Conservation (phyloP, 2,329 filamentous ascomycete genomes). For the Orbilia blumenaviensis region DNA sequence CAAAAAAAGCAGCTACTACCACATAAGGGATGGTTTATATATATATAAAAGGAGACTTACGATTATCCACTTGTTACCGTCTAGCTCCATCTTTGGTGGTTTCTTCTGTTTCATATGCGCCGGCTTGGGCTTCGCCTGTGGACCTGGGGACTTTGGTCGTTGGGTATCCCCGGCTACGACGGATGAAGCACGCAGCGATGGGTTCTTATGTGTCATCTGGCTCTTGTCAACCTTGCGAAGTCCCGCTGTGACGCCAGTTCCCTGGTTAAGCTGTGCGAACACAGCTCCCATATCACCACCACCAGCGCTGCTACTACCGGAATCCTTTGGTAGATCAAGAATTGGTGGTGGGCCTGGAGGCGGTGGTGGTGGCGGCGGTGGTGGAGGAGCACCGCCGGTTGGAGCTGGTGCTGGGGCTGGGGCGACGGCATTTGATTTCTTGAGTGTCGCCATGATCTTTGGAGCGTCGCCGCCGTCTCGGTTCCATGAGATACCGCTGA, state of each 20-base stretch:
- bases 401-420: constrained; percentile 66
- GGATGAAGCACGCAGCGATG: constrained; percentile 77
- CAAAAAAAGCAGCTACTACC: not conserved
- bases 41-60: no score
- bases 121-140: constrained; percentile 85
- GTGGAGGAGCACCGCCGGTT: constrained; percentile 61
- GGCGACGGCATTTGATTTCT: constrained; percentile 61
- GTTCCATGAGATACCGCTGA: constrained; percentile 86
- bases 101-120: constrained; percentile 86
- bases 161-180: constrained; percentile 70
- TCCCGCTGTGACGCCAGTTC: constrained; percentile 84
- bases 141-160: constrained; percentile 83
- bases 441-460: constrained; percentile 72
- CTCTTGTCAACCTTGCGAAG: constrained; percentile 93
- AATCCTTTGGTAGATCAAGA: constrained; percentile 60
- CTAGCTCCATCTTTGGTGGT: constrained; percentile 78
- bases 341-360: constrained; percentile 71
- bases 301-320: constrained; percentile 62
- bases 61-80: constrained; percentile 93
- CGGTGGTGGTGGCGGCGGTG: constrained; percentile 74
- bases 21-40: not conserved
- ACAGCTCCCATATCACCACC: constrained; percentile 80
- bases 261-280: constrained; percentile 90
- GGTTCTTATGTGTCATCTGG: constrained; percentile 99
- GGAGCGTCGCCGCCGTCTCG: constrained; percentile 75